These are phyloP conservation scores for Tilletia horrida DNA, from an alignment of 1,284 basidiomycete species.

Conservation along the genomic window DNA sequence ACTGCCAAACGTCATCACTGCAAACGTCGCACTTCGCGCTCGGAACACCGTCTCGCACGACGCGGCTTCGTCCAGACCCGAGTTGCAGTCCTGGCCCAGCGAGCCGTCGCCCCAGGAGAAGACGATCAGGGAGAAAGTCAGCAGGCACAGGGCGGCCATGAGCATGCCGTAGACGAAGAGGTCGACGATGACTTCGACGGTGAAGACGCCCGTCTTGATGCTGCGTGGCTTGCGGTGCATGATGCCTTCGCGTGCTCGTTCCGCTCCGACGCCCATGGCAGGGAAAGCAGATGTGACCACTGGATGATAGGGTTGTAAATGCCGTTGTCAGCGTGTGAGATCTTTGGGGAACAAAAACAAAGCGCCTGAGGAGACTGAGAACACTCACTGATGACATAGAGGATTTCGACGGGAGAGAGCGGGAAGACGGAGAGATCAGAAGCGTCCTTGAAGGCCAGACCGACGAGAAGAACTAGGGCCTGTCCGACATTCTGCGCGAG, in stretches of 20 bases:
- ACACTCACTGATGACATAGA: slow-evolving; percentile 57
- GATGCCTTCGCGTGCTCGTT: slow-evolving; percentile 62
- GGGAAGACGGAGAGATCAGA: slow-evolving; percentile 65
- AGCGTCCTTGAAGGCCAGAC: slow-evolving; percentile 66
- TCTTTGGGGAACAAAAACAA: too few relatives aligned
- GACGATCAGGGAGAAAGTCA: slow-evolving; percentile 40
- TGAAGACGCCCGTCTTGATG: slow-evolving; percentile 53
- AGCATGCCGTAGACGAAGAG: slow-evolving; percentile 66
- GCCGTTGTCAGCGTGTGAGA: too few relatives aligned
- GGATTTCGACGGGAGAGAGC: slow-evolving; percentile 65
- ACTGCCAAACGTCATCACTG: slow-evolving; percentile 51
- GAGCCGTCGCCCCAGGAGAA: slow-evolving; percentile 44
- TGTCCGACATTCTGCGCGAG: slow-evolving; percentile 53
- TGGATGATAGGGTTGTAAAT: slow-evolving; percentile 17
- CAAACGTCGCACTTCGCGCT: slow-evolving; percentile 54
- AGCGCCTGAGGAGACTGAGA: too few relatives aligned
- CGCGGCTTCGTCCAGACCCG: slow-evolving; percentile 22
- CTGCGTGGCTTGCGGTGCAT: slow-evolving; percentile 62
- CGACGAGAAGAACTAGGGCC: slow-evolving; percentile 59
- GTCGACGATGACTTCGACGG: slow-evolving; percentile 57
- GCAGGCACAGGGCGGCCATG: slow-evolving; percentile 63
- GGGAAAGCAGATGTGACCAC: slow-evolving; percentile 54
- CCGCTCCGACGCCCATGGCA: slow-evolving; percentile 59
- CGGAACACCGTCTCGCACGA: slow-evolving; percentile 53
- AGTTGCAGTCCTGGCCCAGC: slow-evolving; percentile 52